phyloP scores from a whole-genome alignment of 768 basidiomycete species.

The Leccinum truebloodii region DNA sequence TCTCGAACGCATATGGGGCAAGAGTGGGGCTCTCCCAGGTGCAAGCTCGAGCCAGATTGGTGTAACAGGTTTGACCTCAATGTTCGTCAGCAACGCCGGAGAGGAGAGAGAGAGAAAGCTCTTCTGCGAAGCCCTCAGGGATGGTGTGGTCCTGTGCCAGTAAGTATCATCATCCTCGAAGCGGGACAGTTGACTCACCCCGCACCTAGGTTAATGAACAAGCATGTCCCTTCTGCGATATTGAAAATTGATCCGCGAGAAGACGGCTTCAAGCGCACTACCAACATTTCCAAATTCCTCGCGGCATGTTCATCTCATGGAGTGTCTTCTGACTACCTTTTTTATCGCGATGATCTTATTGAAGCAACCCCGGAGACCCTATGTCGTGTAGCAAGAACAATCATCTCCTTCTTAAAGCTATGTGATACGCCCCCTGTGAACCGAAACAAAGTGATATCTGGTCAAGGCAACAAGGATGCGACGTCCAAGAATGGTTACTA shows the following conservation, averaged over 20 bases:
- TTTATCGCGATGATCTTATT: constrained; percentile 67
- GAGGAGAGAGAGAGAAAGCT: constrained; percentile 75
- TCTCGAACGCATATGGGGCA: constrained; percentile 77
- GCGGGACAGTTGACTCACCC: constrained; percentile 6
- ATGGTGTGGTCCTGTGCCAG: constrained; percentile 91
- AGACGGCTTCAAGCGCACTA: constrained; percentile 62
- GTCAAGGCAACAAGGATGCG: constrained; percentile 35
- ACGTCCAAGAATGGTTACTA: constrained; percentile 41
- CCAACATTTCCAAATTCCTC: constrained; percentile 78
- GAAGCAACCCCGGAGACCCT: constrained; percentile 60
- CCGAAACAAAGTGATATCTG: constrained; percentile 47
- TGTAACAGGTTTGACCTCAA: constrained; percentile 30
- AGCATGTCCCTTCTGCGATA: constrained; percentile 62
- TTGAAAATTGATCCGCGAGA: constrained; percentile 65
- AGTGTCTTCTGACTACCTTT: constrained; percentile 60
- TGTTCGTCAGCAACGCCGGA: constrained; percentile 48
- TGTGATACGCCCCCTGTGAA: constrained; percentile 55
- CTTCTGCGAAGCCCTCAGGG: constrained; percentile 75
- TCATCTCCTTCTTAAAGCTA: constrained; percentile 64
- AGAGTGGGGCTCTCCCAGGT: constrained; percentile 47
- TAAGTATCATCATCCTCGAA: constrained; percentile 44
- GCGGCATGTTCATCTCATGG: constrained; percentile 73
- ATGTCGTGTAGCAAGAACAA: constrained; percentile 72
- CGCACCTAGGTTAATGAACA: constrained; percentile 69
- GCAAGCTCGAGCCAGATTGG: constrained; percentile 45